Percentiles rank a stretch among this genome's conserved stretches.
Conservation (phyloP, 2,329 filamentous ascomycete genomes). For the Penicillium sp. region DNA sequence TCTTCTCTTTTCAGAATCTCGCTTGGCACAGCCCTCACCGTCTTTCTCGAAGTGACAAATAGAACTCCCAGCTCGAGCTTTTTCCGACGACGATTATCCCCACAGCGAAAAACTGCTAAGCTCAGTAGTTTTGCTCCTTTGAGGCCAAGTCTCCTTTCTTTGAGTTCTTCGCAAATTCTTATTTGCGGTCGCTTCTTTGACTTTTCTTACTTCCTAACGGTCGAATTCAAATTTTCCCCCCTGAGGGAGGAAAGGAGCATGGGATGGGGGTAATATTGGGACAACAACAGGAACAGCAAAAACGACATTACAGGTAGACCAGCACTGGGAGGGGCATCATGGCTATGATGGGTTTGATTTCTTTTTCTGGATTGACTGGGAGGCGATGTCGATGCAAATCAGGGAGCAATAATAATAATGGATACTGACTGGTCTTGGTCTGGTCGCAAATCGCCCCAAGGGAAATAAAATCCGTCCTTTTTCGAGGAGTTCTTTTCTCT, state of each 20-base stretch:
- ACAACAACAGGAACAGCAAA: background rate
- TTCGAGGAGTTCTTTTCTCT: background rate
- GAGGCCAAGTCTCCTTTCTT: background rate
- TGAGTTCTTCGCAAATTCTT: conserved; percentile 7
- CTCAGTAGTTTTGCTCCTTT: background rate
- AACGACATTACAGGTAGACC: background rate
- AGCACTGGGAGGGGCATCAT: background rate
- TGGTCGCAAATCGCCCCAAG: background rate
- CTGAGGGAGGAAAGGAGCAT: background rate
- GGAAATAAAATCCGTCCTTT: conserved; percentile 1
- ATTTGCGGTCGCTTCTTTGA: conserved; percentile 14
- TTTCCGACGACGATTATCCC: background rate
- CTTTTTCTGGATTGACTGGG: background rate
- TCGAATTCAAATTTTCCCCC: background rate
- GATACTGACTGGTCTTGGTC: background rate
- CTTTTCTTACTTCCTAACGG: background rate
- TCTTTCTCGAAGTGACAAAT: conserved; percentile 13
- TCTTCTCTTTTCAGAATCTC: background rate
- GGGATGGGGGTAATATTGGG: background rate
- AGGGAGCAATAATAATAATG: conserved; percentile 2
- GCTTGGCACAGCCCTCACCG: background rate
- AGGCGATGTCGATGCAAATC: background rate
- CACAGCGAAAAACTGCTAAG: conserved; percentile 5
- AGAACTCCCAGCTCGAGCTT: conserved; percentile 10
- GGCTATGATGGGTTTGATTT: background rate